Conservation (phyloP, 768 basidiomycete species). For the Crepidotus variabilis region DNA sequence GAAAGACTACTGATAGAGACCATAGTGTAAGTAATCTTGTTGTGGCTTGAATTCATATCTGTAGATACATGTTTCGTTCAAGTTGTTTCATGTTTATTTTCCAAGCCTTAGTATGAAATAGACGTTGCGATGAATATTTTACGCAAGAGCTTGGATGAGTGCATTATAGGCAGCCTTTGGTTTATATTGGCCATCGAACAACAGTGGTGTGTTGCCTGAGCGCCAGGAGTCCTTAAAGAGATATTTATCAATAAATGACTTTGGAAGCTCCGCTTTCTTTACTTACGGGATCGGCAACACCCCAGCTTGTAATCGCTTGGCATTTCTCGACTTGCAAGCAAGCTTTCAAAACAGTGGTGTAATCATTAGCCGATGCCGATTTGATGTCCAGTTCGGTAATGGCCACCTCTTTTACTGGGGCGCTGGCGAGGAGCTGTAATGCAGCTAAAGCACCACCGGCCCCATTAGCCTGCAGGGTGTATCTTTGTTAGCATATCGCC, state of each 20-base stretch:
- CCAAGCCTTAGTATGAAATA: too few species aligned
- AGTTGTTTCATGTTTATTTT: too few species aligned
- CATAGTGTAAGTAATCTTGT: too few species aligned
- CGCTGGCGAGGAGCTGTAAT: slow-evolving; percentile 37
- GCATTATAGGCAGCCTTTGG: slow-evolving; percentile 31
- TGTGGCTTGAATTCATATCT: too few species aligned
- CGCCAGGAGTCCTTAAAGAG: slow-evolving; percentile 33
- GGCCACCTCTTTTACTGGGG: slow-evolving; percentile 40
- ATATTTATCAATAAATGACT: neutral
- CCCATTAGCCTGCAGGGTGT: slow-evolving; percentile 29
- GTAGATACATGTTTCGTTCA: too few species aligned
- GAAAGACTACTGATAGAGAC: too few species aligned
- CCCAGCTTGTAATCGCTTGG: slow-evolving; percentile 47
- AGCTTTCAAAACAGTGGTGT: slow-evolving; percentile 40
- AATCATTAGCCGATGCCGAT: slow-evolving; percentile 35
- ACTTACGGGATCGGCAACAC: slow-evolving; percentile 42
- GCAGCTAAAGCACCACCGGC: slow-evolving; percentile 39
- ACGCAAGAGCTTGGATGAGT: slow-evolving; percentile 1
- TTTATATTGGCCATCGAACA: slow-evolving; percentile 37
- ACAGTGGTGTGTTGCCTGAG: slow-evolving; percentile 27
- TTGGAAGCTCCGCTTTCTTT: neutral
- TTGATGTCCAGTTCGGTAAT: slow-evolving; percentile 47
- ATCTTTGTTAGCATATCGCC: neutral
- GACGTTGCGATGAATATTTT: neutral
- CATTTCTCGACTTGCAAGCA: slow-evolving; percentile 40